Base-by-base conservation (phyloP, 2,329 filamentous ascomycete genomes). In the Arthrobotrys sinensis region DNA sequence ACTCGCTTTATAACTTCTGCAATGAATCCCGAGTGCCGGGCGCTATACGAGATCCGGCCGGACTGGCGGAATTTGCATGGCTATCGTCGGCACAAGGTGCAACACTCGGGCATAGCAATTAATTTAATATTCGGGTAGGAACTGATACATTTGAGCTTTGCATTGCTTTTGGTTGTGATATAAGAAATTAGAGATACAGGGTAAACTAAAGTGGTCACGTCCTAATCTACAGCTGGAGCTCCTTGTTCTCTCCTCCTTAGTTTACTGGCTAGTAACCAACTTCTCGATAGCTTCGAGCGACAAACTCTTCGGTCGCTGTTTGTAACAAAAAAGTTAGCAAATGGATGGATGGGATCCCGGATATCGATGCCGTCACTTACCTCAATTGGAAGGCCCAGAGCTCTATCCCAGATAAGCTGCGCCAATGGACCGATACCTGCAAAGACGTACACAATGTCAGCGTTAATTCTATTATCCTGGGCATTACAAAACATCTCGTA, bases 341-440 rank as follows among this genome's bases (percentile, higher is more conserved):
- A 66, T 12, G 24, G 5, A 36, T 40, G 34, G 19, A 43, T 14
- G 21, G n/a, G 14, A 52, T 48, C 52, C 32, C 43, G n/a, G 16
- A 40, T 55, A 38, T 24, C 14, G 10, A 19, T 34, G 19, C 21
- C 12, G 16, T 46, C 28, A 14, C 55, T 34, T 65, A 80, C 73
- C 90, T 99, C 96, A 83, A 99, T 99, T 10, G 96, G 96, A 83
- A 98, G 87, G 67, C 96, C 96, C 80, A 99, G 86, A 14, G 94
- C 94, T 62, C 96, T 90, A 85, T 98, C 95, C 96, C 96, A 98
- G 84, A 99, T 92, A 80, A 99, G 88, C 85, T 99, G 96, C 50
- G 94, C 94, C 60, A 99, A 88, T 21, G 96, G 96, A 6, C 96
- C 96, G 14, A 99, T 87, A 66, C 72, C 69, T 73, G 21, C 3